A percentile compares a stretch with the other conserved stretches of the same genome.
These are phyloP conservation scores for Suhomyces sp. DNA, from an alignment of 805 yeast genomes.

Conservation along the genomic window DNA sequence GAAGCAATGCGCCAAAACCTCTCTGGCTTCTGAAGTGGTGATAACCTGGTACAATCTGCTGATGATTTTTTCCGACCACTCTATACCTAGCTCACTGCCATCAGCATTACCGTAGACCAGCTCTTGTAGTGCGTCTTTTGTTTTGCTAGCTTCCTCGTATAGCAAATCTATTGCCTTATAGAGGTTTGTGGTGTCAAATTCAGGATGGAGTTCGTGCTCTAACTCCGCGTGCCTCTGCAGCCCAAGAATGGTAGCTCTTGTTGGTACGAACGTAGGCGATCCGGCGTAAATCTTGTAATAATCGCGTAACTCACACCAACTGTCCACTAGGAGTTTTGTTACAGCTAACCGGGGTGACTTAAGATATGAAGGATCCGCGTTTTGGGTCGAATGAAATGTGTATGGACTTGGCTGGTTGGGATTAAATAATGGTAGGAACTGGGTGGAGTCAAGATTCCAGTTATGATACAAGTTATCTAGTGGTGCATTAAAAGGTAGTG, in stretches of 20 bases:
- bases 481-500: not conserved
- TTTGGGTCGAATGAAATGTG: slow-evolving; percentile 22
- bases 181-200: slow-evolving; percentile 18
- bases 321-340: slow-evolving; percentile 53
- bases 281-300: slow-evolving; percentile 52
- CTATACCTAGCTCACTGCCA: slow-evolving; percentile 20
- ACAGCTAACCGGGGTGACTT: slow-evolving; percentile 48
- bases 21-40: slow-evolving; percentile 55
- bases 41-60: slow-evolving; percentile 41
- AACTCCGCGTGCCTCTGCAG: slow-evolving; percentile 43
- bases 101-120: slow-evolving; percentile 6
- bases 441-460: slow-evolving; percentile 2
- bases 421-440: slow-evolving; percentile 4
- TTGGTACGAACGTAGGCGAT: slow-evolving; percentile 26
- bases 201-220: slow-evolving; percentile 46
- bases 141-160: not conserved
- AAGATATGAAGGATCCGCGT: slow-evolving; percentile 21
- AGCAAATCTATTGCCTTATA: slow-evolving; percentile 8
- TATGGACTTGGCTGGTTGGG: slow-evolving; percentile 17
- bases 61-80: slow-evolving; percentile 43
- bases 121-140: not conserved
- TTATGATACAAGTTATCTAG: not conserved
- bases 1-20: slow-evolving; percentile 55
- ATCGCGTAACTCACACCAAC: slow-evolving; percentile 68
- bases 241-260: slow-evolving; percentile 47